A percentile compares a stretch with the other conserved stretches of the same genome.
Evolutionary conservation across 306 rosid genomes (phyloP).

Genomic region (Ceratonia siliqua): DNA sequence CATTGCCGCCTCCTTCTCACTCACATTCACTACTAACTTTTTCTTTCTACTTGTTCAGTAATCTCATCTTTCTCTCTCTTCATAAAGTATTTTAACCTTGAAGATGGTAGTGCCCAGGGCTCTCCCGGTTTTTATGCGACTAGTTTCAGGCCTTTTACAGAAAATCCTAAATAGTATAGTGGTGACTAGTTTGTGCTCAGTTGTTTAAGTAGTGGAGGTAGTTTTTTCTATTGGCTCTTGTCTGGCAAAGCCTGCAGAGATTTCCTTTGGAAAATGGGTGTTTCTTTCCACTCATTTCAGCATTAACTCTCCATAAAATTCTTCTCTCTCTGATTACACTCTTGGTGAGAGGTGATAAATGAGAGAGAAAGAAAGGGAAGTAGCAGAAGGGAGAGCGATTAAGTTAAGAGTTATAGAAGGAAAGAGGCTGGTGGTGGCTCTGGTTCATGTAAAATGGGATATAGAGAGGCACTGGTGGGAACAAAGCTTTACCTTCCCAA

Average conservation of each 20-base stretch:
- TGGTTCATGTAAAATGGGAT: not conserved
- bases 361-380: not conserved
- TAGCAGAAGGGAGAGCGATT: not conserved
- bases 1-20: not conserved
- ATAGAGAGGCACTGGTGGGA: slow-evolving; percentile 27
- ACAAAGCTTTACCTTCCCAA: slow-evolving; percentile 79
- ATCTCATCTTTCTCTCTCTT: not conserved
- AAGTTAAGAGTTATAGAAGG: not conserved
- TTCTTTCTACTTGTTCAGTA: not conserved
- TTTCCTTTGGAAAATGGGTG: slow-evolving; percentile 30
- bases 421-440: not conserved
- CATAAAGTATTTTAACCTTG: slow-evolving; percentile 9
- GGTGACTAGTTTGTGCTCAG: slow-evolving; percentile 23
- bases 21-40: not conserved
- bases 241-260: slow-evolving; percentile 36
- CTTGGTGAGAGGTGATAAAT: not conserved
- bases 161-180: slow-evolving; percentile 47
- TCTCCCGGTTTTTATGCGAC: slow-evolving; percentile 84
- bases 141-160: slow-evolving; percentile 56
- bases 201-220: slow-evolving; percentile 5
- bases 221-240: slow-evolving; percentile 26
- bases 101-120: slow-evolving; percentile 1
- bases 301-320: not conserved
- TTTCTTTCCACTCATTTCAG: not conserved
- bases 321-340: not conserved